These are phyloP conservation scores for Ascocoryne sarcoides DNA, from an alignment of 2,329 filamentous ascomycete genomes.

Conservation along the genomic window DNA sequence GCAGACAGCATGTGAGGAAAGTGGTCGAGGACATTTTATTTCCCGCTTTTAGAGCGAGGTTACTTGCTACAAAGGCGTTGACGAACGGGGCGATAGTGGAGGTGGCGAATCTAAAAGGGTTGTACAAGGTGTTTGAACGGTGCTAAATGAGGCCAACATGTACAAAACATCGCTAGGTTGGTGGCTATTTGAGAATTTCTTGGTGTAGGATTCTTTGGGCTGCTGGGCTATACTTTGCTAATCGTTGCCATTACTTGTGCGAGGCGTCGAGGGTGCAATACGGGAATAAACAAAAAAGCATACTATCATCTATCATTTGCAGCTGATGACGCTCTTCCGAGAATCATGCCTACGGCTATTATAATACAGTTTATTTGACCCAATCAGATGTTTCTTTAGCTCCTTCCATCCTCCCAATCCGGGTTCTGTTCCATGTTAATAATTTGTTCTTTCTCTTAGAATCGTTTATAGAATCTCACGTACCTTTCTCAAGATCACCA, in stretches of 20 bases:
- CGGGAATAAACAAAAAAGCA: conserved; percentile 4
- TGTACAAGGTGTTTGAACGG: conserved; percentile 92
- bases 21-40: conserved; percentile 83
- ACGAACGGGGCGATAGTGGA: conserved; percentile 71
- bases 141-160: conserved; percentile 45
- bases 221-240: too few relatives aligned
- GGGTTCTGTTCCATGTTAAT: conserved; percentile 37
- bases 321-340: conserved; percentile 15
- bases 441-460: not conserved
- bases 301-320: conserved; percentile 23
- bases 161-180: not conserved
- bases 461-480: too few relatives aligned
- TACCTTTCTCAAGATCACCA: conserved; percentile 97
- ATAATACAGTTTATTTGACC: conserved; percentile 27
- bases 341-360: conserved; percentile 25
- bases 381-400: conserved; percentile 18
- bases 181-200: not conserved
- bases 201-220: too few relatives aligned
- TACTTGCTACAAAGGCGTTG: conserved; percentile 73
- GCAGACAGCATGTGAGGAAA: conserved; percentile 61
- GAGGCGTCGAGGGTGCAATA: too few relatives aligned
- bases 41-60: conserved; percentile 72
- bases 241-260: too few relatives aligned
- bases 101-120: conserved; percentile 80
- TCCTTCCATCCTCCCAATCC: conserved; percentile 44